phyloP scores from a whole-genome alignment of 176 grass and related monocot species.

The Luzula sylvatica region DNA sequence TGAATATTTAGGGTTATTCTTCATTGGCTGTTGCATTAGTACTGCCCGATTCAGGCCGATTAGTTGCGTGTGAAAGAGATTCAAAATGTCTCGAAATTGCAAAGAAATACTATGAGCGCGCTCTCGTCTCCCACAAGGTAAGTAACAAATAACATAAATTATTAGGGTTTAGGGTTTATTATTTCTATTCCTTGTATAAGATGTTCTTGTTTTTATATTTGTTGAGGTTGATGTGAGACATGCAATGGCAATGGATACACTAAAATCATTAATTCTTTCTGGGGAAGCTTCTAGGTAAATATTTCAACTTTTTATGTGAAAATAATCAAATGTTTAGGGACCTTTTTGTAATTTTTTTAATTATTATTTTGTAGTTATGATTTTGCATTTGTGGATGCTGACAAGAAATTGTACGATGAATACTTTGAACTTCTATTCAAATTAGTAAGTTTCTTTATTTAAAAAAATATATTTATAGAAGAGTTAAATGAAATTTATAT shows the following conservation, averaged over 20 bases:
- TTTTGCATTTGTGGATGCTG: slow-evolving; percentile 97
- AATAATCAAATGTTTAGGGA: background rate
- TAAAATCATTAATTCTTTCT: slow-evolving; percentile 50
- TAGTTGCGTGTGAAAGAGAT: slow-evolving; percentile 97
- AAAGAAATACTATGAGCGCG: slow-evolving; percentile 63
- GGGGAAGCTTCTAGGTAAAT: slow-evolving; percentile 72
- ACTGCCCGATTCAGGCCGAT: slow-evolving; percentile 67
- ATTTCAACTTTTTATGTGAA: too few relatives aligned
- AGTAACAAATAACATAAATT: background rate
- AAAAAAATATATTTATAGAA: background rate
- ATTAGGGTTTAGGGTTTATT: slow-evolving; percentile 7
- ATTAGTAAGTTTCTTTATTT: slow-evolving; percentile 51
- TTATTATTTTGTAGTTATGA: slow-evolving; percentile 55
- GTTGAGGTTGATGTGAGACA: slow-evolving; percentile 76
- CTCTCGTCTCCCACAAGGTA: slow-evolving; percentile 81
- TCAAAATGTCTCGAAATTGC: slow-evolving; percentile 67
- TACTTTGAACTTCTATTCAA: slow-evolving; percentile 85
- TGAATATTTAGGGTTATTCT: slow-evolving; percentile 63
- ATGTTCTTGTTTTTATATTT: background rate
- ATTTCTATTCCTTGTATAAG: slow-evolving; percentile 4
- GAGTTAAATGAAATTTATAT: slow-evolving; percentile 2
- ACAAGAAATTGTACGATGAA: slow-evolving; percentile 72
- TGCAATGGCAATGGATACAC: slow-evolving; percentile 62
- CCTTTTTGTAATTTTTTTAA: background rate
- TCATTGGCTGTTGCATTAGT: slow-evolving; percentile 79